Conservation (phyloP, 257 asterid genomes). For the Solanum okadae region DNA sequence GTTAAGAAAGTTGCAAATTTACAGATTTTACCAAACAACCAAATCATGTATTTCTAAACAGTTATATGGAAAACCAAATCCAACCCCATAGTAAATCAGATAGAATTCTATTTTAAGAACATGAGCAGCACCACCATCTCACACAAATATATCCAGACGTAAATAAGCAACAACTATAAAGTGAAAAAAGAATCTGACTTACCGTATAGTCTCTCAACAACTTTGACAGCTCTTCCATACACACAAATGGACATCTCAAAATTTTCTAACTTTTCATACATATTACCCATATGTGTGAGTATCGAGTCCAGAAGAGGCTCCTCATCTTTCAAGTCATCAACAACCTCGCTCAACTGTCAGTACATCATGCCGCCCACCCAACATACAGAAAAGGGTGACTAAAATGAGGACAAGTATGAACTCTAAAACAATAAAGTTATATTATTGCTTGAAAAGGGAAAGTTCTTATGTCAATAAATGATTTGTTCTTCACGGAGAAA, state of each 20-base stretch:
- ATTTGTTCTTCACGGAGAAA: not conserved
- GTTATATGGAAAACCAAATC: not conserved
- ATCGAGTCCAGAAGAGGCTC: constrained; percentile 74
- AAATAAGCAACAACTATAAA: not conserved
- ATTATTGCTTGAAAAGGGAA: not conserved
- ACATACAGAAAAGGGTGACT: not conserved
- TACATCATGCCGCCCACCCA: not conserved
- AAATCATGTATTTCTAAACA: not conserved
- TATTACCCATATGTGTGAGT: constrained; percentile 88
- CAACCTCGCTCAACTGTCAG: constrained; percentile 60
- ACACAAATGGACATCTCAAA: constrained; percentile 39
- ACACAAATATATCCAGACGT: not conserved
- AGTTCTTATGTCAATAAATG: not conserved
- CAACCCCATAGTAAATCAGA: not conserved
- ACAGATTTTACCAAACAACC: not conserved
- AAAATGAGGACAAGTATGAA: not conserved
- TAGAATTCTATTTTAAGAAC: not conserved
- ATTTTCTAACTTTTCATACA: constrained; percentile 58
- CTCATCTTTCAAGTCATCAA: constrained; percentile 44
- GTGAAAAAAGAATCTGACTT: constrained; percentile 3
- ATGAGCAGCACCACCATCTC: not conserved
- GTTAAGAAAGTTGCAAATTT: not conserved
- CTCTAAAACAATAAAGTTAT: not conserved
- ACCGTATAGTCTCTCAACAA: constrained; percentile 62
- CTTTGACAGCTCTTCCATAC: constrained; percentile 58